Evolutionary conservation across 2,329 filamentous ascomycete species (phyloP), one percentile per base, ranked within the genome.

Genomic region (Fusarium sp.): DNA sequence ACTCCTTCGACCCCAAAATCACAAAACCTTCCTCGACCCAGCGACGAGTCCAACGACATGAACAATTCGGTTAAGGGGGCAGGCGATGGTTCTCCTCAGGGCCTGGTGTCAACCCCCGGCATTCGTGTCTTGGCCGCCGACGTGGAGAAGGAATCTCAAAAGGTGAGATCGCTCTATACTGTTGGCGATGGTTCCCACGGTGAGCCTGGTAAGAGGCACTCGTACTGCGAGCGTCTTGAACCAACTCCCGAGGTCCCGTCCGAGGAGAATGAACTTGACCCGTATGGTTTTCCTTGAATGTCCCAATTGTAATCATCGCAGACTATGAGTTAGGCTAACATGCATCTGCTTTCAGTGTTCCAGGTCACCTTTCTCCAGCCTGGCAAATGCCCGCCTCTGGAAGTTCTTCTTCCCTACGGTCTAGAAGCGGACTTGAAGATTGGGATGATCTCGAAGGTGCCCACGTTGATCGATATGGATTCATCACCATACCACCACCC

Each of bases 401-500:
- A 78, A 82, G 77, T 76, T 82, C 80, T 67, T 82, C 77, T 70
- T 81, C 79, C 63, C 80, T 76, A 68, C 77, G 68, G 79, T 83
- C 73, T 77, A 81, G 82, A 45, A 35, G 72, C 50, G 86, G 87
- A 17, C 80, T 90, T 20, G 89, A 91, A 74, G 88, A 91, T 72
- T 91, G 88, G 88, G 85, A 90, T 71, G 86, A 90, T 67, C 79
- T 91, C 4, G 80, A 88, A 52, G 86, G 83, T 31, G 81, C 80
- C 48, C 85, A 88, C 74, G 85, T 91, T 64, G 89, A 91, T 78
- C 84, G 89, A 73, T 91, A 90, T 73, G 89, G 89, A 62, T 91
- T 91, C 78, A 91, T 91, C 71, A 83, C 77, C 51, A 74, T 80
- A 41, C 81, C 80, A 21, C 80, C 81, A 17, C 80, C 80, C 35